phyloP scores from a whole-genome alignment of 495 filamentous ascomycete genomes.

The Aspergillus saccharolyticus region DNA sequence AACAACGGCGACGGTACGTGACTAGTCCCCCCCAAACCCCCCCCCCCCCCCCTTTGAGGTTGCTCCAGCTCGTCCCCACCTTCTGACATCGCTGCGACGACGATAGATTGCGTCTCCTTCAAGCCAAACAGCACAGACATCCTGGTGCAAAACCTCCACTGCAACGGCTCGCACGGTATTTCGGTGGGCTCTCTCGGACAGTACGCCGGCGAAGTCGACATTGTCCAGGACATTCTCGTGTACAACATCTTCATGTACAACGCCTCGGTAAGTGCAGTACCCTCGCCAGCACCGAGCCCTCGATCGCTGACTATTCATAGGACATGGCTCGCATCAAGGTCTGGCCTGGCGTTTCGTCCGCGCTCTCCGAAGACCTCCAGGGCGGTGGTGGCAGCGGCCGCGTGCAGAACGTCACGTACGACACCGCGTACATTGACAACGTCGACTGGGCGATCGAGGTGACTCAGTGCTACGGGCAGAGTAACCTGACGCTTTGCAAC shows the following conservation, averaged over 20 bases:
- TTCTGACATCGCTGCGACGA: conserved; percentile 9
- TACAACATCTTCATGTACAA: conserved; percentile 65
- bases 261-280: conserved; percentile 38
- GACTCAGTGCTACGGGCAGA: conserved; percentile 63
- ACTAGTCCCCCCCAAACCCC: no score
- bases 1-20: conserved; percentile 59
- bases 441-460: conserved; percentile 63
- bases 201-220: conserved; percentile 57
- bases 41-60: no score
- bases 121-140: conserved; percentile 75
- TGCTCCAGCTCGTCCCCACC: no score
- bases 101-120: conserved; percentile 64
- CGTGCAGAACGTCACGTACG: conserved; percentile 54
- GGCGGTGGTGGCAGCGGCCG: conserved; percentile 54
- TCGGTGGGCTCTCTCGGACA: conserved; percentile 65
- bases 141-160: conserved; percentile 63
- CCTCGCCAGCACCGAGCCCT: no score
- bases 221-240: conserved; percentile 60
- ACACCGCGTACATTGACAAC: conserved; percentile 50
- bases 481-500: conserved; percentile 56
- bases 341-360: conserved; percentile 53
- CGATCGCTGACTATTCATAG: no score
- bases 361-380: conserved; percentile 51
- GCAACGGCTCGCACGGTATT: conserved; percentile 71
- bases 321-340: conserved; percentile 70